Evolutionary conservation across 2,329 filamentous ascomycete species (phyloP).

Genomic region (Neonectria sp.): DNA sequence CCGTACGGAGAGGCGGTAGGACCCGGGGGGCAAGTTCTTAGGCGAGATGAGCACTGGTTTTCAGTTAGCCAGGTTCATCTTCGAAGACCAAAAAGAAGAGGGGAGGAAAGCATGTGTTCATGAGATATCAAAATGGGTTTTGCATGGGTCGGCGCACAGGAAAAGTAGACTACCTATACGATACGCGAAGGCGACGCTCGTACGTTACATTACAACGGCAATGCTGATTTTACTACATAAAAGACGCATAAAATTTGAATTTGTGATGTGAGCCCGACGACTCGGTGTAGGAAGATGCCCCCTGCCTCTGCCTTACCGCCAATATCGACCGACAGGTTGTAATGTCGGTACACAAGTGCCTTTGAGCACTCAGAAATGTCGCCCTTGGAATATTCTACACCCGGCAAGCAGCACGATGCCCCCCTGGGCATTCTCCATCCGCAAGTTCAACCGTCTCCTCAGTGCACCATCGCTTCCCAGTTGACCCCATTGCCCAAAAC

Average conservation of each 20-base stretch:
- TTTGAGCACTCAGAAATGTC: slow-evolving; percentile 37
- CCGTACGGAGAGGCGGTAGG: slow-evolving; percentile 48
- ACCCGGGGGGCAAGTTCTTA: slow-evolving; percentile 42
- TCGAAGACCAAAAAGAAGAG: slow-evolving; percentile 1
- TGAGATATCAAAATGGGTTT: slow-evolving; percentile 25
- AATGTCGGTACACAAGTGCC: slow-evolving; percentile 39
- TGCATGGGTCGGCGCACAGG: slow-evolving; percentile 45
- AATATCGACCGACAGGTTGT: slow-evolving; percentile 33
- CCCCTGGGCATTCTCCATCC: slow-evolving; percentile 39
- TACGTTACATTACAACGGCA: slow-evolving; percentile 10
- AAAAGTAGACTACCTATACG: slow-evolving; percentile 18
- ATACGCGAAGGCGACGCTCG: background rate
- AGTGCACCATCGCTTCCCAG: slow-evolving; percentile 38
- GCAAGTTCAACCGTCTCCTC: slow-evolving; percentile 37
- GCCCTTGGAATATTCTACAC: slow-evolving; percentile 42
- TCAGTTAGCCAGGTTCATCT: slow-evolving; percentile 12
- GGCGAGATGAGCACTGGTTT: slow-evolving; percentile 34
- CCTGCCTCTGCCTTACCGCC: slow-evolving; percentile 25
- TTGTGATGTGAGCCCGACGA: slow-evolving; percentile 6
- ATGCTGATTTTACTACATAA: slow-evolving; percentile 2
- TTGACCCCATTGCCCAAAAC: slow-evolving; percentile 41
- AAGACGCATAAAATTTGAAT: slow-evolving; percentile 18
- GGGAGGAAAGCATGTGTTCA: background rate
- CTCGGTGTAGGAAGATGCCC: background rate
- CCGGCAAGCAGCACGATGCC: slow-evolving; percentile 32